Evolutionary conservation across 2,329 filamentous ascomycete genomes (phyloP).

Genomic region (Colletotrichum endophyticum): DNA sequence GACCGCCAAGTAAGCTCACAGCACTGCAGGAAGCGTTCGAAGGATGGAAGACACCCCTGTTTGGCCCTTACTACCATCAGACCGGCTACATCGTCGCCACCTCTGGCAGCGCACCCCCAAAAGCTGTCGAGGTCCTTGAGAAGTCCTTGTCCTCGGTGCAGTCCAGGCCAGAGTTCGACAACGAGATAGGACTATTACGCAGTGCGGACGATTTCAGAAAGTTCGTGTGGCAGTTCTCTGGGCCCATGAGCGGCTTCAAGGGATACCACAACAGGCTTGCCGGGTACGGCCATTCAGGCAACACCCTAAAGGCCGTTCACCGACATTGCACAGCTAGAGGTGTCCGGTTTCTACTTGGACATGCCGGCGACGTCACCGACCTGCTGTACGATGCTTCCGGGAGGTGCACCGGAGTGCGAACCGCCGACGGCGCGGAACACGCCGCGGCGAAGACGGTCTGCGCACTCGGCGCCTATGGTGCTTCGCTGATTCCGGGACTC

Average conservation of each 20-base stretch:
- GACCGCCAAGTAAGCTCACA: constrained; percentile 21
- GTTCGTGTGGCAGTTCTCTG: constrained; percentile 50
- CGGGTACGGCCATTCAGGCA: constrained; percentile 61
- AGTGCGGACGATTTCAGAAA: constrained; percentile 43
- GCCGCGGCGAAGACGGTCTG: constrained; percentile 40
- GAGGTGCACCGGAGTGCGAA: not conserved
- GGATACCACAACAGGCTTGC: constrained; percentile 64
- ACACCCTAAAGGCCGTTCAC: constrained; percentile 54
- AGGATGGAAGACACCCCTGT: constrained; percentile 57
- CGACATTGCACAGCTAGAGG: constrained; percentile 38
- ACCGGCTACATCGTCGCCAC: constrained; percentile 49
- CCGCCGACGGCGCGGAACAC: not conserved
- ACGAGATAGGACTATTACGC: constrained; percentile 29
- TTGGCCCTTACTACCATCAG: constrained; percentile 54
- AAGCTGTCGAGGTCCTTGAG: constrained; percentile 51
- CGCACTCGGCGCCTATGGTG: constrained; percentile 54
- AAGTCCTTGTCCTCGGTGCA: constrained; percentile 45
- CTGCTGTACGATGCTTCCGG: not conserved
- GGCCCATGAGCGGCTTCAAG: constrained; percentile 54
- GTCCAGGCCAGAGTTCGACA: constrained; percentile 33
- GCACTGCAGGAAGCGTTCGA: constrained; percentile 50
- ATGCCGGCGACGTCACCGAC: not conserved
- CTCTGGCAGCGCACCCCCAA: constrained; percentile 49
- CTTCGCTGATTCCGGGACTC: constrained; percentile 50
- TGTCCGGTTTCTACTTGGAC: constrained; percentile 40